phyloP scores from a whole-genome alignment of 768 basidiomycete genomes.

The Russula virescens region DNA sequence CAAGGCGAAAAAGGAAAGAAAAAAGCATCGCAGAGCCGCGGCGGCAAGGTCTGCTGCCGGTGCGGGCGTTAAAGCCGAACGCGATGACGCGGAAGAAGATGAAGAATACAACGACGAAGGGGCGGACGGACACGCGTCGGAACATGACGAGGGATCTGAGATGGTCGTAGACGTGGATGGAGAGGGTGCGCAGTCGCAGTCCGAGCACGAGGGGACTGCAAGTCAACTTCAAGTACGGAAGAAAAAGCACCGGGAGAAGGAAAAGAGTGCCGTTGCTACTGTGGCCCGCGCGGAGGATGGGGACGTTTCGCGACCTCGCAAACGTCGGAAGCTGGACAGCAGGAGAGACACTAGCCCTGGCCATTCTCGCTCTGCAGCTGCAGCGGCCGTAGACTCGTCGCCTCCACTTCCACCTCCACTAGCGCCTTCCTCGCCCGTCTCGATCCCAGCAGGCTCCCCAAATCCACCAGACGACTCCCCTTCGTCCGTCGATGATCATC shows the following conservation, averaged over 20 bases:
- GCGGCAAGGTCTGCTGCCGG: conserved; percentile 28
- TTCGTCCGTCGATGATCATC: background rate
- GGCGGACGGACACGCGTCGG: background rate
- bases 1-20: conserved; percentile 62
- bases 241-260: conserved; percentile 8
- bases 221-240: background rate
- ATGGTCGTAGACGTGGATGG: background rate
- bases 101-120: background rate
- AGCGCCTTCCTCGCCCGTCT: background rate
- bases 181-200: background rate
- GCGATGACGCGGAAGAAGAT: conserved; percentile 25
- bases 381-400: background rate
- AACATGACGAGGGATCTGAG: background rate
- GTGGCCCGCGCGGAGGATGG: background rate
- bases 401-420: background rate
- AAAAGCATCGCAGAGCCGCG: conserved; percentile 43
- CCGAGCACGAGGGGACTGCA: background rate
- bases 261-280: background rate
- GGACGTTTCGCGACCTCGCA: conserved; percentile 33
- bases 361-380: background rate
- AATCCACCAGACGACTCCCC: background rate
- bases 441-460: conserved; percentile 9
- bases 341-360: background rate
- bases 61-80: conserved; percentile 20
- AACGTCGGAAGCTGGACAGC: conserved; percentile 32